Conservation (phyloP, 176 grass and related monocot species). For the Bonia amplexicaulis region DNA sequence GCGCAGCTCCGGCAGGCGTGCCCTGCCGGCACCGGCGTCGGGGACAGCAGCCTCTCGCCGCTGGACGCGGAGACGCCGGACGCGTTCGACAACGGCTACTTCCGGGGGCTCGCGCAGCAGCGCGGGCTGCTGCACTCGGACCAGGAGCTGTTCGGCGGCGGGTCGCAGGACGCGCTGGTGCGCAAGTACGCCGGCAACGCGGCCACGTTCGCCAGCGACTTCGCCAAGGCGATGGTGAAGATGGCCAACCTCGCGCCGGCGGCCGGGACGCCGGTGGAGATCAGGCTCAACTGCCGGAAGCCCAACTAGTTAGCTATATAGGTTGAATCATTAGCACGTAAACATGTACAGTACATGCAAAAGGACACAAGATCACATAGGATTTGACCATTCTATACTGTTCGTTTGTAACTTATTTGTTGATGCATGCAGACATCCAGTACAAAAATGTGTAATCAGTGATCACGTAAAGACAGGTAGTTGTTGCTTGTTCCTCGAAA, state of each 20-base stretch:
- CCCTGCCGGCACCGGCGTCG: background rate
- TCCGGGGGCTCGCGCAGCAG: conserved; percentile 24
- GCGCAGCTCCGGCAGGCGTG: background rate
- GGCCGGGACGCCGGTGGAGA: conserved; percentile 38
- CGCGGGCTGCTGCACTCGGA: conserved; percentile 60
- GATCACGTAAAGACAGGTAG: background rate
- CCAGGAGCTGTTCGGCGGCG: conserved; percentile 56
- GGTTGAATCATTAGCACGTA: background rate
- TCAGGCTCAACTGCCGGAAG: conserved; percentile 54
- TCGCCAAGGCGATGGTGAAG: conserved; percentile 56
- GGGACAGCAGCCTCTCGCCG: conserved; percentile 16
- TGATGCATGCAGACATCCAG: background rate
- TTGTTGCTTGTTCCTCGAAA: too few species aligned
- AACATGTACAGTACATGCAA: background rate
- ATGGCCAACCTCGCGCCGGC: conserved; percentile 42
- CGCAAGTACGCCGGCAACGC: conserved; percentile 40
- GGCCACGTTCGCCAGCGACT: conserved; percentile 30
- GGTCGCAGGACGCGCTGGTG: conserved; percentile 34
- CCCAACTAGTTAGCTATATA: conserved; percentile 16
- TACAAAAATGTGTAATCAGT: background rate
- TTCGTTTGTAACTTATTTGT: background rate
- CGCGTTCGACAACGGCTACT: conserved; percentile 50
- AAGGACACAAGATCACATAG: background rate
- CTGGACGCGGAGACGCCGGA: conserved; percentile 41
- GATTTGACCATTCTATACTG: background rate